Percentiles rank a stretch among this genome's conserved stretches.
Conservation (phyloP, 495 filamentous ascomycete genomes). For the Glonium stellatum region DNA sequence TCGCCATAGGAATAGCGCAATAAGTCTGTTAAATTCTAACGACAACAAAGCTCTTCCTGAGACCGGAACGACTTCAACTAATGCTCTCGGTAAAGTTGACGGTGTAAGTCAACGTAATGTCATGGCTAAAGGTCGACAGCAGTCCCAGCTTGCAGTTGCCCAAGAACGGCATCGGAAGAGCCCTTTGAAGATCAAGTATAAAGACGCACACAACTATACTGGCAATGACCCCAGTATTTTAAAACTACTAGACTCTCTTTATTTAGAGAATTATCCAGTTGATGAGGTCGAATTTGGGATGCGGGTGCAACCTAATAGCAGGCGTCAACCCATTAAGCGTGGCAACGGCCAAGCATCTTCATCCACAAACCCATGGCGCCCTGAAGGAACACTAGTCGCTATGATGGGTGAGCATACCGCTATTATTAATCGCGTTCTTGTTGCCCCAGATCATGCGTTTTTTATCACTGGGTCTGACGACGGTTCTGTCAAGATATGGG, state of each 20-base stretch:
- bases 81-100: slow-evolving; percentile 82
- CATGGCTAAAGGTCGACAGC: slow-evolving; percentile 32
- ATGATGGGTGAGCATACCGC: slow-evolving; percentile 82
- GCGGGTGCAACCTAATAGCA: slow-evolving; percentile 61
- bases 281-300: slow-evolving; percentile 77
- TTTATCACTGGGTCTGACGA: slow-evolving; percentile 94
- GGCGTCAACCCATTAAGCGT: slow-evolving; percentile 57
- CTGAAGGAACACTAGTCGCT: slow-evolving; percentile 74
- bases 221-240: slow-evolving; percentile 85
- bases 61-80: slow-evolving; percentile 72
- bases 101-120: slow-evolving; percentile 24
- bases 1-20: slow-evolving; percentile 67
- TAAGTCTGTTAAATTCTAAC: slow-evolving; percentile 71
- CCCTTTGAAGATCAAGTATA: slow-evolving; percentile 29
- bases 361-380: slow-evolving; percentile 63
- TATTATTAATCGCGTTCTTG: slow-evolving; percentile 71
- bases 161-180: slow-evolving; percentile 27
- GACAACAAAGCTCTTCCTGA: slow-evolving; percentile 77
- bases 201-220: slow-evolving; percentile 61
- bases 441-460: slow-evolving; percentile 87
- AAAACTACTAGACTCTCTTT: slow-evolving; percentile 79
- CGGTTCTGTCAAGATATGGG: slow-evolving; percentile 88
- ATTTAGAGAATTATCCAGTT: slow-evolving; percentile 81
- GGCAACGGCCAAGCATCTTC: slow-evolving; percentile 38
- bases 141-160: slow-evolving; percentile 29